These are phyloP conservation scores for Usnea hakonensis DNA, from an alignment of 495 filamentous ascomycete genomes.

Conservation along the genomic window DNA sequence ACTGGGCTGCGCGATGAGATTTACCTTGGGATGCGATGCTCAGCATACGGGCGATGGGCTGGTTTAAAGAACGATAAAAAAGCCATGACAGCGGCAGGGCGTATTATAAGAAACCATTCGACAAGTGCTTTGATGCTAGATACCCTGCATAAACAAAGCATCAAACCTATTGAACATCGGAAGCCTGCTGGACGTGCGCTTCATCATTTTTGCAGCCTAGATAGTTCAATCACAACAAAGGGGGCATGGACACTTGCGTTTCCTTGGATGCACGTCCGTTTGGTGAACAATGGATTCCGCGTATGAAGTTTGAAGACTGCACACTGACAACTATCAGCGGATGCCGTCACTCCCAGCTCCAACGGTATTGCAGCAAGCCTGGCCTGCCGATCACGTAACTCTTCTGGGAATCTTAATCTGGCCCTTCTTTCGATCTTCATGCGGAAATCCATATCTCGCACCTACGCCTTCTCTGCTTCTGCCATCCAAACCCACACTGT, in stretches of 20 bases:
- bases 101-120: background rate
- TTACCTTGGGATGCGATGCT: background rate
- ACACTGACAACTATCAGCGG: background rate
- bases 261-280: background rate
- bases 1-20: background rate
- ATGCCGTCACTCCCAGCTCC: background rate
- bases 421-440: slow-evolving; percentile 63
- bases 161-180: background rate
- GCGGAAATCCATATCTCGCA: slow-evolving; percentile 61
- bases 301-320: background rate
- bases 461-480: slow-evolving; percentile 50
- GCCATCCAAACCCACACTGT: slow-evolving; percentile 55
- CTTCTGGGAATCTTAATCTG: slow-evolving; percentile 63
- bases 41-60: background rate
- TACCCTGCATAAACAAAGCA: background rate
- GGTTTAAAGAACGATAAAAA: background rate
- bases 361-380: background rate
- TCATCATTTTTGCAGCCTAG: background rate
- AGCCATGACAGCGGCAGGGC: background rate
- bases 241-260: background rate
- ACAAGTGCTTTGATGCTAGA: background rate
- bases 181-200: background rate
- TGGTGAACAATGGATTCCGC: background rate
- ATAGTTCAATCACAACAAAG: background rate
- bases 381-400: slow-evolving; percentile 36